phyloP scores from a whole-genome alignment of 2,329 filamentous ascomycete species.

The Aspergillus pseudotamarii region DNA sequence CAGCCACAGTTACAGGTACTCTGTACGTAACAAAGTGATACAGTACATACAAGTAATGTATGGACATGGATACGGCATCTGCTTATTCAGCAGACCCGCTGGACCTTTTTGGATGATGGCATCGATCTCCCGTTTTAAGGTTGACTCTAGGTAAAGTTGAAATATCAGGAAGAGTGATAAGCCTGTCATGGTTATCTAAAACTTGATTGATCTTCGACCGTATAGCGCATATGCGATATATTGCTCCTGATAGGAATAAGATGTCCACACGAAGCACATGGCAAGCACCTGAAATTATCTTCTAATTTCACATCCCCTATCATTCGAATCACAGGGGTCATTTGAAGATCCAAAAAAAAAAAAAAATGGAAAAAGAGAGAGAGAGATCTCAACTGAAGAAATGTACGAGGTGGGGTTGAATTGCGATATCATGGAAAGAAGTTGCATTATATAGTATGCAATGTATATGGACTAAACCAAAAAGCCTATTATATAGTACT shows the following conservation, averaged over 20 bases:
- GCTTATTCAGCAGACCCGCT: background rate
- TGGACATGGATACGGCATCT: background rate
- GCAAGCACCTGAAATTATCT: background rate
- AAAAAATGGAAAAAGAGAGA: too few species aligned
- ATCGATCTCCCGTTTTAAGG: background rate
- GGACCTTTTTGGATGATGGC: background rate
- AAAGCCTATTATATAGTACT: background rate
- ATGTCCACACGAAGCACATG: background rate
- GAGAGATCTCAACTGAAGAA: background rate
- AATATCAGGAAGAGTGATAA: background rate
- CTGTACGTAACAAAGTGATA: background rate
- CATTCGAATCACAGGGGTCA: background rate
- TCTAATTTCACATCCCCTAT: background rate
- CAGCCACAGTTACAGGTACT: background rate
- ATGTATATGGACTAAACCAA: background rate
- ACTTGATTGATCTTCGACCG: background rate
- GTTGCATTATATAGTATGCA: background rate
- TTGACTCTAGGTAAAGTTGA: background rate
- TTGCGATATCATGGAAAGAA: background rate
- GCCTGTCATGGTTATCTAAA: background rate
- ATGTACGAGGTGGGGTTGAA: background rate
- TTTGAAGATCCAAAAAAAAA: background rate
- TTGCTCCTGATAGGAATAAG: background rate
- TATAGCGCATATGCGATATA: background rate
- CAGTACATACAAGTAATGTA: background rate